Evolutionary conservation across 805 yeast species (phyloP).

Genomic region (Diddensiella transvaalensis): DNA sequence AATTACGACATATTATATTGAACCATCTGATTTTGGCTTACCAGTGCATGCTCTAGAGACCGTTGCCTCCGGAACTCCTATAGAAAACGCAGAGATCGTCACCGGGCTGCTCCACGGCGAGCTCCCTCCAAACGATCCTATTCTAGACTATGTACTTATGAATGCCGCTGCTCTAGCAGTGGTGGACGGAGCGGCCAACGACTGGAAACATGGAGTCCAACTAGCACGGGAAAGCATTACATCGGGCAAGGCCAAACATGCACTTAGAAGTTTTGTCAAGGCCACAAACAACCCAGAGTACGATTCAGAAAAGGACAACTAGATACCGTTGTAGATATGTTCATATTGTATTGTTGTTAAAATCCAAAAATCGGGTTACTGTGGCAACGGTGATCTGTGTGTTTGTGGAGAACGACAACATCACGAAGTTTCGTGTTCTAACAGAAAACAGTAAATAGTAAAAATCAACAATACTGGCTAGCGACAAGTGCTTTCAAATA

Average conservation of each 20-base stretch:
- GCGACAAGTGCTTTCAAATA: background rate
- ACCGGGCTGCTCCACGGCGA: constrained; percentile 46
- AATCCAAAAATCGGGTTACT: too few species aligned
- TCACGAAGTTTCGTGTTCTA: too few species aligned
- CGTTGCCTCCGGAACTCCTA: constrained; percentile 84
- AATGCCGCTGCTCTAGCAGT: constrained; percentile 87
- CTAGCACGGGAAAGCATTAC: constrained; percentile 66
- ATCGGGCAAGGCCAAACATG: constrained; percentile 61
- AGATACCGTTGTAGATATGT: too few species aligned
- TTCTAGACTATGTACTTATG: constrained; percentile 85
- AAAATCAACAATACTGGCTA: too few species aligned
- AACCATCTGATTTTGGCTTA: constrained; percentile 78
- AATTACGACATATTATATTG: constrained; percentile 29
- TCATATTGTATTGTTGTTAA: too few species aligned
- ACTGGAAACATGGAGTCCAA: constrained; percentile 76
- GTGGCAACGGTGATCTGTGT: too few species aligned
- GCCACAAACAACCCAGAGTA: constrained; percentile 24
- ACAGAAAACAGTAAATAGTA: too few species aligned
- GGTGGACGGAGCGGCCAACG: constrained; percentile 60
- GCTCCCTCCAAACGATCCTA: constrained; percentile 45
- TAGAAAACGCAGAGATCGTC: constrained; percentile 69
- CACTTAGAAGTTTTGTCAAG: constrained; percentile 54
- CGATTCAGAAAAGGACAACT: background rate
- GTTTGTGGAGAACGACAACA: too few species aligned
- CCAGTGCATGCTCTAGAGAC: constrained; percentile 61